phyloP scores from a whole-genome alignment of 2,329 filamentous ascomycete genomes.

The Lecanoromycetidae sp. region DNA sequence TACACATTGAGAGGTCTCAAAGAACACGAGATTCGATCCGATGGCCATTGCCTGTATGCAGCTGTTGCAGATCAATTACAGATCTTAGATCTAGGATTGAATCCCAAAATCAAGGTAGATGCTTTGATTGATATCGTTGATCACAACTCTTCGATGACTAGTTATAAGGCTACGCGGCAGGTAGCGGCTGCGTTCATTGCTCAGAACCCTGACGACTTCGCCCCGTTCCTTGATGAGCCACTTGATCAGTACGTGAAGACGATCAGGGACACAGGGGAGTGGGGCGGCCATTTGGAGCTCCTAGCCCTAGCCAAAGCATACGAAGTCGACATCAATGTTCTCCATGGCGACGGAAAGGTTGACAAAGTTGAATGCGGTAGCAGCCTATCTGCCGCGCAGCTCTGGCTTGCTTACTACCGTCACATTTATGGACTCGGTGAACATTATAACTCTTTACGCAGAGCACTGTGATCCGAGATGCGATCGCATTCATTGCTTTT shows the following conservation, averaged over 20 bases:
- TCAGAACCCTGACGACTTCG: constrained; percentile 65
- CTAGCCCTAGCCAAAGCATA: constrained; percentile 73
- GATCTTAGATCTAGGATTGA: constrained; percentile 32
- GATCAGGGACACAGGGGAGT: constrained; percentile 80
- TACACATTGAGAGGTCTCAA: constrained; percentile 53
- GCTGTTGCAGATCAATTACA: constrained; percentile 76
- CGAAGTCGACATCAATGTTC: constrained; percentile 65
- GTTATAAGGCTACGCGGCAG: constrained; percentile 56
- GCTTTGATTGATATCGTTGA: constrained; percentile 26
- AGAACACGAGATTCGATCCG: constrained; percentile 71
- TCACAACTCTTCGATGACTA: constrained; percentile 26
- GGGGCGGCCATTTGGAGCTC: constrained; percentile 89
- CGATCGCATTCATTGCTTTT: background rate
- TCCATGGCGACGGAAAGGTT: constrained; percentile 68
- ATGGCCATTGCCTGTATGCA: constrained; percentile 91
- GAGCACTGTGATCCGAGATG: constrained; percentile 19
- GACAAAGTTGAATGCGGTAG: constrained; percentile 56
- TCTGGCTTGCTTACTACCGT: constrained; percentile 92
- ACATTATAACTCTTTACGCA: constrained; percentile 80
- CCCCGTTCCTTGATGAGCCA: constrained; percentile 73
- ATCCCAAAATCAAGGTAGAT: constrained; percentile 27
- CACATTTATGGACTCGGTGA: constrained; percentile 91
- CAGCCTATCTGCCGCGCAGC: constrained; percentile 30
- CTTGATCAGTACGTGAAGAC: constrained; percentile 60
- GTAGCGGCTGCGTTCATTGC: constrained; percentile 68